These are phyloP conservation scores for Austroboletus rostrupii DNA, from an alignment of 1,284 basidiomycete species.

Conservation along the genomic window DNA sequence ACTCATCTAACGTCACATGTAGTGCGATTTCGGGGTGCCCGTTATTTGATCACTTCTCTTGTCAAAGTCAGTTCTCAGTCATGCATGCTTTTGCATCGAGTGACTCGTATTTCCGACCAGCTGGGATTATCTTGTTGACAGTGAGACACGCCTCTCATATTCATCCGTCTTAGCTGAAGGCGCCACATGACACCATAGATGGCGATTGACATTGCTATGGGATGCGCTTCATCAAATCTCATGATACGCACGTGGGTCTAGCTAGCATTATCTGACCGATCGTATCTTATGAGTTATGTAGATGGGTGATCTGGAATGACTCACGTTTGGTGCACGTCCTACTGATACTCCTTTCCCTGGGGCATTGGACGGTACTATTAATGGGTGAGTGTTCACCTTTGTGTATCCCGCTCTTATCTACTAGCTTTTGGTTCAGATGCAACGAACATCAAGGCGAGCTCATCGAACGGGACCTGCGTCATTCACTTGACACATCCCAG, in stretches of 20 bases:
- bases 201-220: conserved; percentile 7
- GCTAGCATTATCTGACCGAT: neutral
- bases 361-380: conserved; percentile 18
- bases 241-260: conserved; percentile 27
- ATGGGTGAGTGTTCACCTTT: conserved; percentile 9
- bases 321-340: conserved; percentile 12
- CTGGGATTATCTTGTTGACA: neutral
- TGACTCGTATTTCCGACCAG: conserved; percentile 6
- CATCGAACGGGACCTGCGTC: conserved; percentile 5
- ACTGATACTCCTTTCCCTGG: conserved; percentile 13
- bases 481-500: neutral
- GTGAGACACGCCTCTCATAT: conserved; percentile 5
- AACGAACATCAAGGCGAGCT: neutral
- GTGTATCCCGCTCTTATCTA: neutral
- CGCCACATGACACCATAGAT: conserved; percentile 4
- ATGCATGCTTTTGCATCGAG: neutral
- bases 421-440: conserved; percentile 5
- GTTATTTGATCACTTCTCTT: neutral
- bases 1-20: neutral
- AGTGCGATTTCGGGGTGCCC: conserved; percentile 9
- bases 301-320: conserved; percentile 27
- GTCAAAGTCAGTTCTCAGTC: conserved; percentile 15
- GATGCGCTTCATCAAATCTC: conserved; percentile 19
- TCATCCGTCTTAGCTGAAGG: neutral
- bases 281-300: conserved; percentile 1